Evolutionary conservation across 2,329 filamentous ascomycete genomes (phyloP), one percentile per base, ranked within the genome.

Genomic region (Hymenoscyphus repandus): DNA sequence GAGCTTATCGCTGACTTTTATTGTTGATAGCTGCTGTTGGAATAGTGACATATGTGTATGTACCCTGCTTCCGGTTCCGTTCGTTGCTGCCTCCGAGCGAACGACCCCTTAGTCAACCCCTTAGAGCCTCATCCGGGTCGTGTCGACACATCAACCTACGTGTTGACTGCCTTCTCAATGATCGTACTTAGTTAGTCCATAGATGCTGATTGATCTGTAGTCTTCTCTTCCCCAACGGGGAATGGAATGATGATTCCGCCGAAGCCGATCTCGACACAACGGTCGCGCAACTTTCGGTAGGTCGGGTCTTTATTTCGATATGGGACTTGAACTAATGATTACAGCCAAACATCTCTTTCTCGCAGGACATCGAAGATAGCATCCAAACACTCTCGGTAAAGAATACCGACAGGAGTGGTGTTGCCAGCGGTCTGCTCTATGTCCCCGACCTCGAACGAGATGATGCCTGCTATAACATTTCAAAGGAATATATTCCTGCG

Each of bases 401-500:
- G 54, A 83, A 81, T 64, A 75, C 80, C 47, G 74, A 78, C 31
- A 74, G 74, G 7, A 68, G 74, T 36, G 80, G 84, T 57, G 72
- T 80, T 48, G 81, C 93, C 33, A 79, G 82, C 57, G 92, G 92
- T 54, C 78, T 96, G 13, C 77, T 97, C 51, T 97, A 93, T 67
- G 86, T 95, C 2, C 93, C 92, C 4, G 80, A 84, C 53, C 75
- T 96, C 37, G 66, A 70, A 5, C 50, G 63, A 10, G 66, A 74
- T 50, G 77, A 85, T 55, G 69, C 74, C 0, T 96, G 91, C 70
- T 75, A 75, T 64, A 72, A 80, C 13, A 69, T 78, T 42, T 81
- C 85, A 38, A 75, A 75, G 37, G 68, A 77, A n/a, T 82, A 85
- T 59, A 76, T 96, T 7, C 88, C 90, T 1, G 61, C 67, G 34